Evolutionary conservation across 441 rosid species (phyloP), one percentile per base, ranked within the genome.

Genomic region (Brassica balearica): DNA sequence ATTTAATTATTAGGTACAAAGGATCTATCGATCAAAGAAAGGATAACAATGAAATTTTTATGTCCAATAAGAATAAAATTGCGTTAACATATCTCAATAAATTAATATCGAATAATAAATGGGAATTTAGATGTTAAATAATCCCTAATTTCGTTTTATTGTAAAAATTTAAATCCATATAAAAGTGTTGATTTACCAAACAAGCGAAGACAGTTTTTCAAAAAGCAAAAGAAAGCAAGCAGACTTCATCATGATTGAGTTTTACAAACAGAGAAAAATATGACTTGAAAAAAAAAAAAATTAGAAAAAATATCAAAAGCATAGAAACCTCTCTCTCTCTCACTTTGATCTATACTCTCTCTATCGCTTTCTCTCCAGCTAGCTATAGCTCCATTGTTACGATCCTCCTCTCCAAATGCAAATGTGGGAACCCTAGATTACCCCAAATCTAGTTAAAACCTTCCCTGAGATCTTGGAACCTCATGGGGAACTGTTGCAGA

Each of bases 401-500:
- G 65, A 71, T 76, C 74, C 4, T 43, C 14, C 77, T 69, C 41
- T 36, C 60, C 46, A 48, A 59, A 10, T 12, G 71, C 7, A 79
- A 86, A 88, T 85, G 91, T 85, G 91, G 85, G 86, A 89, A 82
- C 88, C 89, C 87, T 86, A 85, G 78, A 83, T 25, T 65, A 46
- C 5, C 53, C 10, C 46, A 46, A 46, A 46, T 46, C 14, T 15
- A 29, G 64, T 70, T 72, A 71, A 77, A 41, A 75, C 73, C 71
- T 67, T 64, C 65, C 32, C 63, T 75, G 75, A 90, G 90, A 87
- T 72, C 2, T 36, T 8, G 41, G 9, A 6, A 36, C 4, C 43
- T 38, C 48, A 41, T 41, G 98, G 99, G 98, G 60, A 95, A 95
- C 84, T 95, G 99, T 72, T 95, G 99, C 85, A 91, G 99, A 94